phyloP scores from a whole-genome alignment of 1,284 basidiomycete genomes.

The Ustilago esculenta region DNA sequence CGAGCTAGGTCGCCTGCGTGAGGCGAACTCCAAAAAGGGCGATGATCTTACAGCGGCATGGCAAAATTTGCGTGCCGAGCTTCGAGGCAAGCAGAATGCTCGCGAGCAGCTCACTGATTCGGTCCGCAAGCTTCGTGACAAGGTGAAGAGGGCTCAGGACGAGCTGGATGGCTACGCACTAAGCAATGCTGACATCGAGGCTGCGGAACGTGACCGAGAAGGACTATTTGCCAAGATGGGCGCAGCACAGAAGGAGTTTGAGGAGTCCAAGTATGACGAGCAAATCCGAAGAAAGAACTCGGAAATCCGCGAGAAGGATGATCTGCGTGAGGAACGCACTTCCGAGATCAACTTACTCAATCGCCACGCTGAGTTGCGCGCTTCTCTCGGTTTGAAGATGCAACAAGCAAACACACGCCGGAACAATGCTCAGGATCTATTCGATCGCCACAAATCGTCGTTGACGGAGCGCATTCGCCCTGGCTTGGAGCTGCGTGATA shows the following conservation, averaged over 20 bases:
- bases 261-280: constrained; percentile 73
- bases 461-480: constrained; percentile 75
- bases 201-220: constrained; percentile 42
- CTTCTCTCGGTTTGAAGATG: constrained; percentile 79
- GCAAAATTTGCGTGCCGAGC: constrained; percentile 49
- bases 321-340: constrained; percentile 77
- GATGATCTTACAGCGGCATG: constrained; percentile 39
- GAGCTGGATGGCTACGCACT: constrained; percentile 45
- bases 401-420: constrained; percentile 22
- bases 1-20: constrained; percentile 28
- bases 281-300: constrained; percentile 74
- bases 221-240: constrained; percentile 26
- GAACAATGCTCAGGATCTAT: constrained; percentile 30
- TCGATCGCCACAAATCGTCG: constrained; percentile 71
- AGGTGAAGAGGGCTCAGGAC: constrained; percentile 50
- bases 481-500: constrained; percentile 74
- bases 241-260: constrained; percentile 44
- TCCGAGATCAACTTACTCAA: constrained; percentile 79
- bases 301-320: constrained; percentile 75
- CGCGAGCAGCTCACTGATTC: constrained; percentile 45
- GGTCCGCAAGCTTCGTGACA: constrained; percentile 40
- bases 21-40: constrained; percentile 31
- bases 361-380: constrained; percentile 82
- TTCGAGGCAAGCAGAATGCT: constrained; percentile 46
- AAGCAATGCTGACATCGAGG: constrained; percentile 40